Base-by-base conservation (phyloP, 208 protist species). In the Trypanosomatidae sp. region DNA sequence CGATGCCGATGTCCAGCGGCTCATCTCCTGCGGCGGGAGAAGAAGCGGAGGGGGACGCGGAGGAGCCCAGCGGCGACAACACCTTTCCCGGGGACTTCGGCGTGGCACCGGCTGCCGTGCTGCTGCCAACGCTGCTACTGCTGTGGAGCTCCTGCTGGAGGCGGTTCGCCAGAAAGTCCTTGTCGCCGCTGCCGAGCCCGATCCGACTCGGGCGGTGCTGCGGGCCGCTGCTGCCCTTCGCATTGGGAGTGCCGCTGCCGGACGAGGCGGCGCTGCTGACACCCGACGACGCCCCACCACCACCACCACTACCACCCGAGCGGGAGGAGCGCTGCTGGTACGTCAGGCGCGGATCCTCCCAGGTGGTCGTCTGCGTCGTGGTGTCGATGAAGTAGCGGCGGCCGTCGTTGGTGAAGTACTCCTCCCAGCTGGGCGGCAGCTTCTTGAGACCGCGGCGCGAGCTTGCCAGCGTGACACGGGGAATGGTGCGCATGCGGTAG, bases 381-480 rank as follows among this genome's bases (percentile, higher is more conserved):
- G 83, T 90, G 71, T 96, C 88, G 56, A 88, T 84, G 77, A 85
- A 94, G 74, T 92, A 95, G 39, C 82, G 75, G 6, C 84, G 77
- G 22, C 90, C 92, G 56, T 94, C 90, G 47, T 91, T 79, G 30
- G 90, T 96, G 77, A 91, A 88, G 74, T 82, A 74, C 76, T 93
- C 89, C 76, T 93, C 86, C 90, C 91, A 96, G 49, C 83, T 80
- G 0, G 68, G 49, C n/a, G 90, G 88, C 36, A 96, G 74, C 69
- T 79, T 79, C 62, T 73, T 73, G 22, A 79, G 41, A 25, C 82
- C 84, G 50, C 77, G 71, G 33, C 80, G 86, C 30, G 85, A 79
- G 43, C 65, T 83, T 6, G 85, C 82, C 46, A 69, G 69, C 30
- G 89, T 89, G 5, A 86, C 78, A 17, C 78, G 79, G 19, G 91